Evolutionary conservation across 306 rosid species (phyloP), one percentile per base, ranked within the genome.

Genomic region (Ziziphus jujuba): DNA sequence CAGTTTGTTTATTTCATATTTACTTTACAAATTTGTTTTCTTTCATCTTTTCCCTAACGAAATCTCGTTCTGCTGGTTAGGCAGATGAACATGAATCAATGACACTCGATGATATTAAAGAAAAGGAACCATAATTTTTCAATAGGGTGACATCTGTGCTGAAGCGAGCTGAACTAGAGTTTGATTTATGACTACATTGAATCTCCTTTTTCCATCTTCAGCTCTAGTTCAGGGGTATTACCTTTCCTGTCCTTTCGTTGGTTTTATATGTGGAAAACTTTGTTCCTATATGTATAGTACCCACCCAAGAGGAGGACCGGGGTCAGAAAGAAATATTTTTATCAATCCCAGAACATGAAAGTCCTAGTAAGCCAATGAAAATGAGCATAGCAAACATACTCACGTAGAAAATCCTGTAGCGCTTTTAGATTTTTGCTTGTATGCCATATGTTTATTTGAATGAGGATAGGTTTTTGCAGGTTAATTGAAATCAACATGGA

Each of bases 31-130:
- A 16, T 73, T 31, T n/a, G n/a, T 21, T 35, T 22, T 14, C 19
- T 50, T 65, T 14, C 40, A 43, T 68, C 20, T 38, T 36, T 48
- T 34, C 63, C 33, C 44, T n/a, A 33, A 11, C 34, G 40, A 61
- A 63, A 17, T 36, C 66, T 62, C 71, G 24, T 14, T 33, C 51
- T 61, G 81, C 6, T 54, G 50, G 68, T 44, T 89, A 92, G 98
- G 98, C 81, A 14, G 93, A 92, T 66, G 97, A 89, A 65, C 98
- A 86, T 10, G 97, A 92, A 72, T 74, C 80, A 2, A 75, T 1
- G 59, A 81, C 91, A 45, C 75, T 92, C 59, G 87, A 89, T 25
- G 88, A 84, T 47, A 77, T 89, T 60, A 81, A 77, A 80, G 88
- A 84, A 79, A 72, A 71, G 11, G 97, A 92, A 70, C 90, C 93